Base-by-base conservation (phyloP, 306 rosid species). In the Cotoneaster glaucophyllus region DNA sequence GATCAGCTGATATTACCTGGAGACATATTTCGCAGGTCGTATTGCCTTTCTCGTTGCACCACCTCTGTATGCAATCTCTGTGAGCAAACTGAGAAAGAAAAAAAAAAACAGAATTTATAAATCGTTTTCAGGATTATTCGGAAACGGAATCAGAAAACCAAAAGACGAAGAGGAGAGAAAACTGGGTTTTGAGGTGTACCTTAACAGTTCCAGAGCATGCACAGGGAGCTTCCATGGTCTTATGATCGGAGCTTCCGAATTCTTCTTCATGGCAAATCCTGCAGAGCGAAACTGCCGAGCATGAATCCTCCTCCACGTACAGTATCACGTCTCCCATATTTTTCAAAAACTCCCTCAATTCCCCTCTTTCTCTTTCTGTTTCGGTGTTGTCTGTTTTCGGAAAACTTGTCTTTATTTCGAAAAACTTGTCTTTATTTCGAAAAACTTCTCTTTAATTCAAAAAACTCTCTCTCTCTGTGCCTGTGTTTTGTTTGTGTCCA, bases 211-310 rank as follows among this genome's bases (percentile, higher is more conserved):
- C 99, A 29, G 99, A 96, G 85, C 99, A 96, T 79, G 99, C 82
- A 78, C 99, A 96, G 48, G 99, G 98, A 78, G 98, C 87, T 87
- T 96, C 99, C 77, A 96, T 82, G 81, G 71, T 86, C 54, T 71
- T 65, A 5, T 7, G 41, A 7, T 15, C 54, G 21, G 83, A 69
- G 80, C 79, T 89, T 74, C 88, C 97, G 67, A 87, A 85, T 48
- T 90, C 96, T 54, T 90, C 98, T 72, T 96, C 99, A 34, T 96
- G 99, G 71, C 99, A 96, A 64, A 96, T 96, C 80, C 99, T 88
- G 80, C 99, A 96, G 81, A 78, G 78, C 17, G 84, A 81, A 78
- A 83, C 52, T 32, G 76, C 82, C 57, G 73, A 89, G 37, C 76
- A 73, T 34, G 76, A 81, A 76, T 86, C 72, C 82, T 90, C 92